Evolutionary conservation across 2,329 filamentous ascomycete species (phyloP), one percentile per base, ranked within the genome.

Genomic region (Fusarium algeriense): DNA sequence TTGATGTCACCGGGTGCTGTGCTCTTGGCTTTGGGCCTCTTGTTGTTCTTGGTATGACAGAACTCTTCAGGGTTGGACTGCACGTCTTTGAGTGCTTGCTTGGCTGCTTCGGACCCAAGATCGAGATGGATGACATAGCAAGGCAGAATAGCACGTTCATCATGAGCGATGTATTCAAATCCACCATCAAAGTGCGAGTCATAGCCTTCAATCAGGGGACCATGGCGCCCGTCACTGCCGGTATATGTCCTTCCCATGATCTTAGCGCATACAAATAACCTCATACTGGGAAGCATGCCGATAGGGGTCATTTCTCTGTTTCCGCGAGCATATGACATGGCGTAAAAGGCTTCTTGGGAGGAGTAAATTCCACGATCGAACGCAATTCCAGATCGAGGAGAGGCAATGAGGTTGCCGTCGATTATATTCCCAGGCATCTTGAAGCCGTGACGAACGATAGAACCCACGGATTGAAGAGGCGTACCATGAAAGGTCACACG

Each of bases 81-180:
- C 7, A 56, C 67, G 17, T 50, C n/a, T 14, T 43, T 26, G 13
- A 74, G 46, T 14, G 68, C 77, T 50, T 79, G 67, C 40, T 75
- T 64, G 13, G 78, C 74, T 53, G 79, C 76, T 6, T 80, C 76
- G 19, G 73, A 70, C 7, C 81, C 80, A 65, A 80, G 80, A 60
- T 85, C 83, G 12, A 85, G 74, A 61, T 85, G 83, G 8, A 85
- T 77, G 13, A 85, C 82, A 58, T 85, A 84, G 53, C 82, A 82
- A 2, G 83, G 83, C 13, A 85, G 73, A 13, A 85, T 84, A 49
- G 82, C 82, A 6, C 78, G 76, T 11, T 76, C 68, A n/a, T 83
- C 75, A 67, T 85, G 84, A 15, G 84, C 81, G 23, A 85, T 78
- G 57, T 84, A 85, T 67, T 85, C 83, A 23, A 79, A 70, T 3